A percentile compares a stretch with the other conserved stretches of the same genome.
Evolutionary conservation across 495 filamentous ascomycete genomes (phyloP).

Genomic region (Tuber magnatum): DNA sequence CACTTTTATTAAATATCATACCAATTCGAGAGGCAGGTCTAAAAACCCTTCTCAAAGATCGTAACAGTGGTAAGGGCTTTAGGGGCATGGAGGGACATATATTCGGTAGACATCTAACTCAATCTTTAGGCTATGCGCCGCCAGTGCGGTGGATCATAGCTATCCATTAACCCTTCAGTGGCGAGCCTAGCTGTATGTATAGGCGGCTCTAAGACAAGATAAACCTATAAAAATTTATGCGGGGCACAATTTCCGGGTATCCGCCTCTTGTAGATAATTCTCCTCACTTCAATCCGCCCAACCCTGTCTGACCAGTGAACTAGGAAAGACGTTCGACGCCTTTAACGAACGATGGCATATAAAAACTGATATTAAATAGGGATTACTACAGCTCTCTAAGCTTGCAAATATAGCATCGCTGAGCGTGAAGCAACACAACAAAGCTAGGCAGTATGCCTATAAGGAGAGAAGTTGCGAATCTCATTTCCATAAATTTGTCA

Average conservation of each 20-base stretch:
- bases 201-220: no score
- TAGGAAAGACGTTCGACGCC: not conserved
- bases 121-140: not conserved
- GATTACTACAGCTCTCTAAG: not conserved
- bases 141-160: not conserved
- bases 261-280: not conserved
- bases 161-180: not conserved
- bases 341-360: not conserved
- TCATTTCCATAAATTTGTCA: no score
- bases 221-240: not conserved
- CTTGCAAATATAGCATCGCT: not conserved
- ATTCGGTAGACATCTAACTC: not conserved
- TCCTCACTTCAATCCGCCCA: not conserved
- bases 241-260: not conserved
- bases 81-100: not conserved
- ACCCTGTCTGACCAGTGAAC: not conserved
- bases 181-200: not conserved
- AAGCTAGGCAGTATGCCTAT: not conserved
- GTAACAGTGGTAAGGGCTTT: not conserved
- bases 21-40: not conserved
- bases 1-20: not conserved
- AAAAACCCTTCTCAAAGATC: not conserved
- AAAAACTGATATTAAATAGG: not conserved
- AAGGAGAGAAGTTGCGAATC: not conserved
- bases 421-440: not conserved